These are phyloP conservation scores for Botrytis deweyae DNA, from an alignment of 2,329 filamentous ascomycete genomes.

Conservation along the genomic window DNA sequence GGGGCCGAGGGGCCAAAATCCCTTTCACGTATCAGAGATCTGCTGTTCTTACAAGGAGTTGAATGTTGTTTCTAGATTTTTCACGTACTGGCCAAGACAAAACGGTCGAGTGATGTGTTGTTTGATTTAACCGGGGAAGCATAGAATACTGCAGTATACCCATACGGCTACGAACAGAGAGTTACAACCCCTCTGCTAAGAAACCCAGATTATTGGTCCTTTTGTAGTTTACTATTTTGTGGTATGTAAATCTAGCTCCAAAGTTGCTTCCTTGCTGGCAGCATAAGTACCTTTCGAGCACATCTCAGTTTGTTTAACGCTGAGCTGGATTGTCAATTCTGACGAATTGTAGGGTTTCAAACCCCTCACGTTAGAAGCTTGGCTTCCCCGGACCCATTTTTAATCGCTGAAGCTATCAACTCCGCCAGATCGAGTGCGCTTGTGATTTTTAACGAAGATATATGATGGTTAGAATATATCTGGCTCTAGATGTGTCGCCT, in stretches of 20 bases:
- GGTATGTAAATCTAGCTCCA: neutral
- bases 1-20: neutral
- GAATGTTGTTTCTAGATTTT: neutral
- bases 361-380: neutral
- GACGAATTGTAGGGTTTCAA: neutral
- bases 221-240: neutral
- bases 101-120: neutral
- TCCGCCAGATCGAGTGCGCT: neutral
- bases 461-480: neutral
- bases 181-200: neutral
- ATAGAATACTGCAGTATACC: neutral
- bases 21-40: neutral
- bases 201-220: rapidly evolving
- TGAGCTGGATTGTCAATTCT: neutral
- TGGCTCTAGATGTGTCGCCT: neutral
- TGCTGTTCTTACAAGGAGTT: neutral
- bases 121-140: neutral
- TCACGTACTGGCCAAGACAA: neutral
- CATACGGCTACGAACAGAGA: neutral
- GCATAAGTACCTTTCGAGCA: neutral
- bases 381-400: neutral
- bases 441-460: neutral
- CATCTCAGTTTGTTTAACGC: neutral
- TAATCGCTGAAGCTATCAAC: neutral
- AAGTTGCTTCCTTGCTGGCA: too few relatives aligned